Percentiles rank a stretch among this genome's conserved stretches.
These are phyloP conservation scores for Phytopythium ostracodes DNA, from an alignment of 352 stramenopile genomes.

Conservation along the genomic window DNA sequence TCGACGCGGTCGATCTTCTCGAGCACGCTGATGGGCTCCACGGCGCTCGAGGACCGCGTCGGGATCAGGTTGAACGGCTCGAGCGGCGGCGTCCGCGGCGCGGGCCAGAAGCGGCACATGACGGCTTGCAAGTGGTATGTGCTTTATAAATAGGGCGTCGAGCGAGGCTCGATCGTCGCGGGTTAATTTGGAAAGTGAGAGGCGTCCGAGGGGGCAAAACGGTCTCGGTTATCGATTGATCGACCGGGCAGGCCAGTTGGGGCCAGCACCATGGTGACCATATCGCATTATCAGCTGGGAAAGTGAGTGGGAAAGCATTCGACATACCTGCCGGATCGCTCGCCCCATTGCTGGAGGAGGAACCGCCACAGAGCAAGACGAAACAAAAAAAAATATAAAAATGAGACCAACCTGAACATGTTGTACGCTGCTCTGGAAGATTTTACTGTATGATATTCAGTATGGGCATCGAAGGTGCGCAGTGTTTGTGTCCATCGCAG, in stretches of 20 bases:
- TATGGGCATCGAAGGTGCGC: background rate
- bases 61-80: slow-evolving; percentile 31
- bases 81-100: slow-evolving; percentile 30
- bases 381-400: background rate
- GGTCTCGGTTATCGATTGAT: background rate
- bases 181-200: slow-evolving; percentile 4
- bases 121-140: background rate
- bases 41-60: slow-evolving; percentile 28
- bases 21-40: slow-evolving; percentile 31
- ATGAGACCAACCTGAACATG: background rate
- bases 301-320: background rate
- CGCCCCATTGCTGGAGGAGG: slow-evolving; percentile 1
- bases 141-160: slow-evolving; percentile 7
- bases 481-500: background rate
- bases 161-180: background rate
- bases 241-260: background rate
- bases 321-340: background rate
- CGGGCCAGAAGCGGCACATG: slow-evolving; percentile 28
- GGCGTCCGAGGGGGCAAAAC: background rate
- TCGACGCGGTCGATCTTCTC: slow-evolving; percentile 42
- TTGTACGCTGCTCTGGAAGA: background rate
- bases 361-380: background rate
- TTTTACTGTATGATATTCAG: background rate
- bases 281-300: slow-evolving; percentile 5
- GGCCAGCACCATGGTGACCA: background rate